Evolutionary conservation across 306 rosid genomes (phyloP).

Genomic region (Citrullus colocynthis): DNA sequence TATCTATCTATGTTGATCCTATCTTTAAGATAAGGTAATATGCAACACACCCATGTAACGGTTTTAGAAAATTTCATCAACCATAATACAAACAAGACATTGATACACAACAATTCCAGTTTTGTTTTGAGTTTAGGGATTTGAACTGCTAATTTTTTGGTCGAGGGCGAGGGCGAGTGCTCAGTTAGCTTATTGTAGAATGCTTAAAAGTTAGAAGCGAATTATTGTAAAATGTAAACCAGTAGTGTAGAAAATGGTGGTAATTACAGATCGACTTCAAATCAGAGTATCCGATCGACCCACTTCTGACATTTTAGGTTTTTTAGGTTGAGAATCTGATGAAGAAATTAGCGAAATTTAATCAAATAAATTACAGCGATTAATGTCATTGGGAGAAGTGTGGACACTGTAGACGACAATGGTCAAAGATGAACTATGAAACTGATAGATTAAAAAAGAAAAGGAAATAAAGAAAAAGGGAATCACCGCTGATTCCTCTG

Average conservation of each 20-base stretch:
- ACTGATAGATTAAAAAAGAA: background rate
- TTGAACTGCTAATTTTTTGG: too few relatives aligned
- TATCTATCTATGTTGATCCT: too few relatives aligned
- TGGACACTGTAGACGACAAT: background rate
- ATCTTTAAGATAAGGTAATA: too few relatives aligned
- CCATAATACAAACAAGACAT: background rate
- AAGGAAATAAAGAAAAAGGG: background rate
- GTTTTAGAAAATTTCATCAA: background rate
- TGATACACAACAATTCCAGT: background rate
- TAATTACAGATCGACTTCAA: background rate
- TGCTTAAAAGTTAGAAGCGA: background rate
- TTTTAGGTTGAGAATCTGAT: background rate
- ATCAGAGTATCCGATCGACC: too few relatives aligned
- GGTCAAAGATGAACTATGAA: background rate
- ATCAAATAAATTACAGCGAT: background rate
- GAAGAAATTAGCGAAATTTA: background rate
- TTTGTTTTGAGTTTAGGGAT: too few relatives aligned
- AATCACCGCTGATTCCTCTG: background rate
- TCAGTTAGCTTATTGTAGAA: too few relatives aligned
- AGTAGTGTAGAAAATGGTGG: background rate
- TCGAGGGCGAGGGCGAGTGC: too few relatives aligned
- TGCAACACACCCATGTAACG: too few relatives aligned
- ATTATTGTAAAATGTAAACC: background rate
- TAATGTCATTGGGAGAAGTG: background rate
- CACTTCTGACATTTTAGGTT: background rate